Percentiles rank a stretch among this genome's conserved stretches.
Evolutionary conservation across 2,329 filamentous ascomycete genomes (phyloP).

Genomic region (Cladophialophora carrionii): DNA sequence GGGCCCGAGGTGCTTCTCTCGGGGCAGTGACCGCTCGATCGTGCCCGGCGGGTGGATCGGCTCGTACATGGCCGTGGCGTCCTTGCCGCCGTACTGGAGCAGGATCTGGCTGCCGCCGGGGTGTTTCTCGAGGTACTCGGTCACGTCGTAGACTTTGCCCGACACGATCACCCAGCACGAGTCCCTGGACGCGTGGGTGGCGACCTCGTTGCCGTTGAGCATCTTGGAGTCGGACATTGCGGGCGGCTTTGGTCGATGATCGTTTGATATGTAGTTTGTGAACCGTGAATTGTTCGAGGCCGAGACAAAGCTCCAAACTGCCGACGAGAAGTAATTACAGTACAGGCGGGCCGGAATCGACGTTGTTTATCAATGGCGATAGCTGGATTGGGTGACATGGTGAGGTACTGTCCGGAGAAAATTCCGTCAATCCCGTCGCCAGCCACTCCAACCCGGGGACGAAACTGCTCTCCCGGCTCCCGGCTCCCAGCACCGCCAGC

Average conservation of each 20-base stretch:
- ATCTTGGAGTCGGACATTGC: not conserved
- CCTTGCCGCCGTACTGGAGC: conserved; percentile 76
- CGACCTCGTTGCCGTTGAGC: conserved; percentile 60
- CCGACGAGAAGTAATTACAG: not conserved
- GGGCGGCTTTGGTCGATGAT: not conserved
- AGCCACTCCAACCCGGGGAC: not conserved
- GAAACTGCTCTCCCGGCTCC: too few relatives aligned
- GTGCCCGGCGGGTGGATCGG: conserved; percentile 31
- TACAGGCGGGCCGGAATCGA: not conserved
- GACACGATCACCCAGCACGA: conserved; percentile 88
- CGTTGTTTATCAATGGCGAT: conserved; percentile 1
- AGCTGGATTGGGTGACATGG: not conserved
- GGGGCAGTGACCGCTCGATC: conserved; percentile 41
- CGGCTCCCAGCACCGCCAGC: too few relatives aligned
- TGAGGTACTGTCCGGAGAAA: conserved; percentile 6
- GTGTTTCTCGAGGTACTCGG: conserved; percentile 81
- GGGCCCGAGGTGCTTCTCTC: conserved; percentile 44
- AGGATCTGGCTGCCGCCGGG: conserved; percentile 87
- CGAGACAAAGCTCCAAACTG: not conserved
- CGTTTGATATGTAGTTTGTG: too few relatives aligned
- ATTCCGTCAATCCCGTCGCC: not conserved
- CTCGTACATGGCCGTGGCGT: conserved; percentile 57
- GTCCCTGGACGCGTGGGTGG: conserved; percentile 78
- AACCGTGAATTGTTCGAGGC: not conserved
- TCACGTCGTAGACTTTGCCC: conserved; percentile 76